Evolutionary conservation across 192 early-diverging fungal genomes (phyloP).

Genomic region (Pilaira anomala): DNA sequence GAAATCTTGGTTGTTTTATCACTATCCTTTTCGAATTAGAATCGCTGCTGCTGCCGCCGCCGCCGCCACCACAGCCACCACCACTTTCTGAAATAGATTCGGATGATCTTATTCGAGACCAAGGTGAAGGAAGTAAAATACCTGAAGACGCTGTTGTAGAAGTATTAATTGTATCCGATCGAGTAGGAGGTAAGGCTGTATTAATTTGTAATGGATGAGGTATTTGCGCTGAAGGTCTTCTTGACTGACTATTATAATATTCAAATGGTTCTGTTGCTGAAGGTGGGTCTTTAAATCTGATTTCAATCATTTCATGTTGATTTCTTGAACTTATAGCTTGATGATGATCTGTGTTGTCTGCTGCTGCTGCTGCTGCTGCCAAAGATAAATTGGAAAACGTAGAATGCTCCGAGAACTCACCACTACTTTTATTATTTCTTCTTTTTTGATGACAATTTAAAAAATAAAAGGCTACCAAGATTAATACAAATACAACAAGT

Average conservation of each 20-base stretch:
- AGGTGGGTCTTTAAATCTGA: not conserved
- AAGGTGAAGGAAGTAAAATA: conserved; percentile 2
- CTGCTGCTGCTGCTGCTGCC: no score
- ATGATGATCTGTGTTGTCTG: not conserved
- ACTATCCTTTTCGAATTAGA: not conserved
- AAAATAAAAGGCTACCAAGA: conserved; percentile 18
- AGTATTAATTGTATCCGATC: conserved; percentile 9
- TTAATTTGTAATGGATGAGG: not conserved
- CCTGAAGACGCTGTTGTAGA: not conserved
- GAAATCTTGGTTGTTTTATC: no score
- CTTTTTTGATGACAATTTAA: not conserved
- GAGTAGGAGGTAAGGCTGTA: not conserved
- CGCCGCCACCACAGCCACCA: no score
- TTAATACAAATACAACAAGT: conserved; percentile 18
- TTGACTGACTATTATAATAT: not conserved
- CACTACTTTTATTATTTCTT: not conserved
- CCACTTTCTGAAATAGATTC: no score
- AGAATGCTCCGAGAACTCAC: no score
- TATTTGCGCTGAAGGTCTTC: conserved; percentile 9
- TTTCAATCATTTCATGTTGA: not conserved
- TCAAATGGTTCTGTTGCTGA: conserved; percentile 12
- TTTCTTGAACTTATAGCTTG: not conserved
- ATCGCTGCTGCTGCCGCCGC: no score
- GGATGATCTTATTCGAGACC: not conserved
- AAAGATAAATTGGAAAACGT: not conserved